A percentile compares a stretch with the other conserved stretches of the same genome.
Conservation (phyloP, 495 filamentous ascomycete species). For the Aspergillus cristatus region DNA sequence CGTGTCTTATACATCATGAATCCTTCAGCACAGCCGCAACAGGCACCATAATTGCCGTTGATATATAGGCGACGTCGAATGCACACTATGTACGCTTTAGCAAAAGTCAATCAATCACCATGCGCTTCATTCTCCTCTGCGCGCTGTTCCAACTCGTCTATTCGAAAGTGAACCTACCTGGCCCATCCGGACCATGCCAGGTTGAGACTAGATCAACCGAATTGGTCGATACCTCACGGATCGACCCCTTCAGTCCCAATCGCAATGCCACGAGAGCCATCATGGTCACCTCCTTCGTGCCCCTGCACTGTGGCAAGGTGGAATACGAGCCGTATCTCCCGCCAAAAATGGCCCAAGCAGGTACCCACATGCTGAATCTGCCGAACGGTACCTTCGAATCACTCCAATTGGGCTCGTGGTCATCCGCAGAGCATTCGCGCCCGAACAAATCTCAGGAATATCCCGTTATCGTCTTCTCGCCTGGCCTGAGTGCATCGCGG, state of each 20-base stretch:
- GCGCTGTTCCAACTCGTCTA: neutral
- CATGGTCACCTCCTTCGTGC: slow-evolving; percentile 27
- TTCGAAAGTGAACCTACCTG: neutral
- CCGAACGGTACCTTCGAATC: neutral
- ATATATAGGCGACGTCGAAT: too few relatives aligned
- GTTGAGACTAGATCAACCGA: slow-evolving; percentile 13
- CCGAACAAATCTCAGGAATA: neutral
- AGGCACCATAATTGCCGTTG: too few relatives aligned
- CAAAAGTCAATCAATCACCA: too few relatives aligned
- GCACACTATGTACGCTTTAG: too few relatives aligned
- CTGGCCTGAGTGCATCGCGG: slow-evolving; percentile 20
- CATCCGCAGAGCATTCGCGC: too few relatives aligned
- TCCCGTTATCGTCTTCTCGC: slow-evolving; percentile 28
- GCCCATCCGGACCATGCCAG: slow-evolving; percentile 12
- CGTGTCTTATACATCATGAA: too few relatives aligned
- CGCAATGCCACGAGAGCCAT: slow-evolving; percentile 15
- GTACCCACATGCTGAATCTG: slow-evolving; percentile 10
- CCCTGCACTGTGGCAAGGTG: slow-evolving; percentile 6
- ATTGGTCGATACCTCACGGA: slow-evolving; percentile 21
- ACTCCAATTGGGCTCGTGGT: neutral
- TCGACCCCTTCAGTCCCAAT: slow-evolving; percentile 22
- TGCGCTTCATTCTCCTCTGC: too few relatives aligned
- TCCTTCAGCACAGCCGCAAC: too few relatives aligned
- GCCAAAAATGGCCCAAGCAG: slow-evolving; percentile 3
- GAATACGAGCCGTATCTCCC: slow-evolving; percentile 5